Percentiles rank a stretch among this genome's conserved stretches.
Evolutionary conservation across 306 rosid genomes (phyloP).

Genomic region (Acacia melanoxylon): DNA sequence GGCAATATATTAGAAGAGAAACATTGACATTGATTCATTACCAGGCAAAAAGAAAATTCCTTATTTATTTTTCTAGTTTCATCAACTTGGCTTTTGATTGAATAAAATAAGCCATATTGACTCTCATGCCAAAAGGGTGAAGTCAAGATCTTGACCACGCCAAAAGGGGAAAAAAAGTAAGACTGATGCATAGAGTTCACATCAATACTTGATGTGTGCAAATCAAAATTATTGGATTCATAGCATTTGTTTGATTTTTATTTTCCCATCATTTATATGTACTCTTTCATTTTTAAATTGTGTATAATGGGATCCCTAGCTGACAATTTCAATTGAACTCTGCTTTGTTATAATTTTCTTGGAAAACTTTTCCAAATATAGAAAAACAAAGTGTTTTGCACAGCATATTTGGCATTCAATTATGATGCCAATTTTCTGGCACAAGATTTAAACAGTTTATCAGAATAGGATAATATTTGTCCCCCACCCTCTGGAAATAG

Average conservation of each 20-base stretch:
- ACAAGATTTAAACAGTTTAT: slow-evolving; percentile 2
- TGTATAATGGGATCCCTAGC: slow-evolving; percentile 6
- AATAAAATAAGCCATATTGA: not conserved
- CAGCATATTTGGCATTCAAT: not conserved
- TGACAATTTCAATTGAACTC: slow-evolving; percentile 17
- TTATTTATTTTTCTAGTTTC: not conserved
- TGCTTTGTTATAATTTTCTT: slow-evolving; percentile 14
- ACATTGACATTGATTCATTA: not conserved
- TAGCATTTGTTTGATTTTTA: slow-evolving; percentile 14
- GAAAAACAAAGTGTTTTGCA: slow-evolving; percentile 16
- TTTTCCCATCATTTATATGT: slow-evolving; percentile 17
- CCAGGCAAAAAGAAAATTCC: not conserved
- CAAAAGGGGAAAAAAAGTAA: not conserved
- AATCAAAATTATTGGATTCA: slow-evolving; percentile 16
- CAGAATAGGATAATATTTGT: slow-evolving; percentile 12
- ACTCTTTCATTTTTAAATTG: slow-evolving; percentile 1
- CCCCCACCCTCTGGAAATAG: not conserved
- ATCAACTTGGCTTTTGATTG: not conserved
- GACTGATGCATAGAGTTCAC: not conserved
- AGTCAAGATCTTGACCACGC: not conserved
- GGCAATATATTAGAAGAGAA: slow-evolving; percentile 15
- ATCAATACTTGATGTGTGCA: not conserved
- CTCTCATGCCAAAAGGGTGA: not conserved
- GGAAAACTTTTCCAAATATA: slow-evolving; percentile 1
- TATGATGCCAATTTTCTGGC: not conserved